These are phyloP conservation scores for Phytophthora constricta DNA, from an alignment of 352 stramenopile genomes.

Conservation along the genomic window DNA sequence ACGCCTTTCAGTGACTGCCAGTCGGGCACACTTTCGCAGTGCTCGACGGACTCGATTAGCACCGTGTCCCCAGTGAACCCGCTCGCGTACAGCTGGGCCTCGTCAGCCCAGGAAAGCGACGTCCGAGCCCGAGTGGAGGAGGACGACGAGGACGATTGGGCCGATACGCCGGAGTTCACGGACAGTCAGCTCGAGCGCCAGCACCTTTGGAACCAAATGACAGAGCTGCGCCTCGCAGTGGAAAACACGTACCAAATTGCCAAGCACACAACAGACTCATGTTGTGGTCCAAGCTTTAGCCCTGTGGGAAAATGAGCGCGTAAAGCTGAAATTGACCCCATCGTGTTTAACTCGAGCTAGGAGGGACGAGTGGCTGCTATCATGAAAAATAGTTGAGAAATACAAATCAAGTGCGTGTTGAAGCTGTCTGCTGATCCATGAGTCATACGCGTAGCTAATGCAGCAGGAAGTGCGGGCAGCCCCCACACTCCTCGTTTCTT, in stretches of 20 bases:
- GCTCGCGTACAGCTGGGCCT: constrained; percentile 32
- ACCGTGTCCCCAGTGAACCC: constrained; percentile 30
- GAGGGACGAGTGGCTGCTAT: not conserved
- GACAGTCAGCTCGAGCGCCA: constrained; percentile 34
- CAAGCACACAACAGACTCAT: constrained; percentile 47
- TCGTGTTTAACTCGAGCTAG: constrained; percentile 10
- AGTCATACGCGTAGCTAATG: not conserved
- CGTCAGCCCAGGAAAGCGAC: constrained; percentile 28
- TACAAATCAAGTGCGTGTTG: constrained; percentile 10
- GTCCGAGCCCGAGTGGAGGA: constrained; percentile 35
- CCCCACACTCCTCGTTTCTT: too few relatives aligned
- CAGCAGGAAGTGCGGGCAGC: too few relatives aligned
- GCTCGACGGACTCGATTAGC: constrained; percentile 27
- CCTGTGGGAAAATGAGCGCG: constrained; percentile 12
- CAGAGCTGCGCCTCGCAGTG: constrained; percentile 46
- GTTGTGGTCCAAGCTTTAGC: constrained; percentile 30
- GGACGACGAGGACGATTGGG: constrained; percentile 40
- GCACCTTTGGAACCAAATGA: constrained; percentile 50
- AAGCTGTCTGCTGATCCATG: constrained; percentile 10
- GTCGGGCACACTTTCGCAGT: constrained; percentile 30
- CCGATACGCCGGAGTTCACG: constrained; percentile 38
- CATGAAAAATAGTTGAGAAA: not conserved
- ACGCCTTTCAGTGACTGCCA: constrained; percentile 34
- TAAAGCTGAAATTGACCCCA: constrained; percentile 22
- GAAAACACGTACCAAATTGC: constrained; percentile 55